Percentiles rank a stretch among this genome's conserved stretches.
Conservation (phyloP, 2,329 filamentous ascomycete genomes). For the Xylaria sp. region DNA sequence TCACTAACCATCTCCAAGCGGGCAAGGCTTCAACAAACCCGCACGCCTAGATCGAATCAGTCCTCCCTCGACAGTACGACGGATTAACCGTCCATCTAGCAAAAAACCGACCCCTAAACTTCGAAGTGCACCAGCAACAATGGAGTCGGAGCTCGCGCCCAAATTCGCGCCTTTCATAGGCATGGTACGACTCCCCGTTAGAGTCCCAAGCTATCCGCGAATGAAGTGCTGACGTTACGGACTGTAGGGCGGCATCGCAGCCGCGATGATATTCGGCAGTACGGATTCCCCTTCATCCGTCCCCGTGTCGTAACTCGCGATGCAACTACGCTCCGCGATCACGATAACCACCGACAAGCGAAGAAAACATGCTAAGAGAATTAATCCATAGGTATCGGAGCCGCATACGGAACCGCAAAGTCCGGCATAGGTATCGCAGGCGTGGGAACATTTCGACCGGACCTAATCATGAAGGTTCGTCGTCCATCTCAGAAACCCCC, state of each 20-base stretch:
- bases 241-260: slow-evolving; percentile 76
- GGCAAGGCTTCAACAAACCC: slow-evolving; percentile 24
- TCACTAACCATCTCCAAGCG: slow-evolving; percentile 3
- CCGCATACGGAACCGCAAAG: slow-evolving; percentile 88
- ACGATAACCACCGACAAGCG: slow-evolving; percentile 12
- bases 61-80: background rate
- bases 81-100: background rate
- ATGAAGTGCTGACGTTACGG: slow-evolving; percentile 12
- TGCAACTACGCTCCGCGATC: too few species aligned
- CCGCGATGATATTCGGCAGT: slow-evolving; percentile 88
- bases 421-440: slow-evolving; percentile 89
- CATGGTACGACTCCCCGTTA: slow-evolving; percentile 67
- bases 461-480: slow-evolving; percentile 89
- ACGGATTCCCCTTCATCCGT: slow-evolving; percentile 51
- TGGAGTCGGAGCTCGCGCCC: slow-evolving; percentile 71
- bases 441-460: slow-evolving; percentile 84
- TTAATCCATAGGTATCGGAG: slow-evolving; percentile 67
- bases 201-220: slow-evolving; percentile 1
- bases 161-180: slow-evolving; percentile 90
- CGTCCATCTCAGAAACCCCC: slow-evolving; percentile 28
- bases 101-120: background rate
- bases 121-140: slow-evolving; percentile 11
- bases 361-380: slow-evolving; percentile 41
- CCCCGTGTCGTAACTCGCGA: slow-evolving; percentile 11
- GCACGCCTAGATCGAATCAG: slow-evolving; percentile 3